Evolutionary conservation across 176 grass and related monocot genomes (phyloP).

Genomic region (Microstegium vimineum): DNA sequence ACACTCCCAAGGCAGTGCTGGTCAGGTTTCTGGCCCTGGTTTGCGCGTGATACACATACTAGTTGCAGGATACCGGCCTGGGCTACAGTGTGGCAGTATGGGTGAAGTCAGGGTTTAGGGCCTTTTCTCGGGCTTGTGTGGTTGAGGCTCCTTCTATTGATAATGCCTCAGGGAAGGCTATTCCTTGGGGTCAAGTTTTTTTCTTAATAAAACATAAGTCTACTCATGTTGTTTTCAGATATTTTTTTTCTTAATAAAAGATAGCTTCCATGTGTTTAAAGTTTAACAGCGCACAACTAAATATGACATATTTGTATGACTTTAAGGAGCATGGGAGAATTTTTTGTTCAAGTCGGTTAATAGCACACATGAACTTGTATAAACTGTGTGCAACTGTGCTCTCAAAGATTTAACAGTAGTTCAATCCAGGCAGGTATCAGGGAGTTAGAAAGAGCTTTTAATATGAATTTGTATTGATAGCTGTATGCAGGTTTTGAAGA

Average conservation of each 20-base stretch:
- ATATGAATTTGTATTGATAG: constrained; percentile 3
- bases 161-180: neutral
- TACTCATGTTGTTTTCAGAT: neutral
- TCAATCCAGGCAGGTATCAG: too few species aligned
- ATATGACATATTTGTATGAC: neutral
- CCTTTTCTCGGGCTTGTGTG: neutral
- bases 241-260: neutral
- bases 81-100: neutral
- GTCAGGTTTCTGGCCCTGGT: neutral
- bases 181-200: neutral
- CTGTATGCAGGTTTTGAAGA: constrained; percentile 3
- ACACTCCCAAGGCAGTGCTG: neutral
- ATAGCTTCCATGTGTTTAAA: neutral
- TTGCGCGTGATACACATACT: neutral
- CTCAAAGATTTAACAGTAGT: neutral
- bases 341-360: constrained; percentile 7
- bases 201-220: neutral
- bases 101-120: neutral
- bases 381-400: neutral
- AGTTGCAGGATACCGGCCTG: neutral
- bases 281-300: neutral
- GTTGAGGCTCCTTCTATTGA: neutral
- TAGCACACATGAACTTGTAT: neutral
- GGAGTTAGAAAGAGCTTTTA: constrained; percentile 16
- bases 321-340: neutral